These are phyloP conservation scores for Elaeis oleifera DNA, from an alignment of 202 grass and related monocot species.

Conservation along the genomic window DNA sequence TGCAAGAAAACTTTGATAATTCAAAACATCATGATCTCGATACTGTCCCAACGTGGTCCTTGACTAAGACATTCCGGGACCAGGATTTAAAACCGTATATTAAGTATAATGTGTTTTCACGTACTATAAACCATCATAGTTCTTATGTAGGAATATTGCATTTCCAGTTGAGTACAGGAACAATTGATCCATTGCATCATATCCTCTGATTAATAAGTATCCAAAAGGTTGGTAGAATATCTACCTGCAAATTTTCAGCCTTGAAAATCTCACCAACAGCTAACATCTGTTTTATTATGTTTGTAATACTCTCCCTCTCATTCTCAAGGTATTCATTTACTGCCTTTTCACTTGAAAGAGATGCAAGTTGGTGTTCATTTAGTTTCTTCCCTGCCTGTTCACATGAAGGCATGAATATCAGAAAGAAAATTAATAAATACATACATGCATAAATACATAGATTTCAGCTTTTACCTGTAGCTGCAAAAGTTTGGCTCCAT, in stretches of 20 bases:
- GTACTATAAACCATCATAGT: no score
- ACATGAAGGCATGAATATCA: conserved; percentile 13
- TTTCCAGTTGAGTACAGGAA: no score
- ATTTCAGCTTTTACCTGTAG: conserved; percentile 54
- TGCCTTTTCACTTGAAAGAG: conserved; percentile 61
- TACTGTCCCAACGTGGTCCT: no score
- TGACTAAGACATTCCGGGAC: no score
- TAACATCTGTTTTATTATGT: conserved; percentile 93
- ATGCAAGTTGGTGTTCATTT: conserved; percentile 67
- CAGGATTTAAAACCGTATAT: no score
- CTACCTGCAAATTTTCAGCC: conserved; percentile 83
- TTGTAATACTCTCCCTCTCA: conserved; percentile 67
- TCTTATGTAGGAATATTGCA: no score
- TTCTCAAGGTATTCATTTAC: conserved; percentile 61
- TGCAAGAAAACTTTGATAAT: no score
- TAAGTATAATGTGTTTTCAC: no score
- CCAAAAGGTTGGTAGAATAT: not conserved
- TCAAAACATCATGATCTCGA: no score
- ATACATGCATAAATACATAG: conserved; percentile 8
- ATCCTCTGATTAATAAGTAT: not conserved
- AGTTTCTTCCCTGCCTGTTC: conserved; percentile 71
- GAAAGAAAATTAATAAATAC: conserved; percentile 19
- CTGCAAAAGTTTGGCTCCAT: conserved; percentile 89
- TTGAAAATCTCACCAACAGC: conserved; percentile 87
- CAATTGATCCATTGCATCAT: no score